These are phyloP conservation scores for Aspergillus sclerotiicarbonarius DNA, from an alignment of 495 filamentous ascomycete genomes.

Conservation along the genomic window DNA sequence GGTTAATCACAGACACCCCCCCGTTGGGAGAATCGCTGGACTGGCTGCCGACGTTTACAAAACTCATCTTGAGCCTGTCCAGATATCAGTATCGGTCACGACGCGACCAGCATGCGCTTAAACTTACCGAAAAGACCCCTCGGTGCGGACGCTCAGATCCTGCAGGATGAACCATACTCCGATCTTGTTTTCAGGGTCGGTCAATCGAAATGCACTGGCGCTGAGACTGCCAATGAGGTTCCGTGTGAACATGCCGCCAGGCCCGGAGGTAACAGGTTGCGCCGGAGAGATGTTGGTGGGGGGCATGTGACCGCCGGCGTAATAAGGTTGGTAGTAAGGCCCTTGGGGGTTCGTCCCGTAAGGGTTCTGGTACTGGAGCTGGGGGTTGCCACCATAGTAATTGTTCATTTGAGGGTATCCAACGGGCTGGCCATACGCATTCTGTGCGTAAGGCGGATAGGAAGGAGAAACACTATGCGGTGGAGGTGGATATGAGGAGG, in stretches of 20 bases:
- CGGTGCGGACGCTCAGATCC: constrained; percentile 90
- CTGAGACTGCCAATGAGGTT: constrained; percentile 93
- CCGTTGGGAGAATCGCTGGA: constrained; percentile 35
- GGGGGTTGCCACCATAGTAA: constrained; percentile 40
- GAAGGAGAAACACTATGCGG: constrained; percentile 42
- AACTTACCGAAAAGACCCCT: constrained; percentile 82
- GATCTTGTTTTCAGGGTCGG: constrained; percentile 76
- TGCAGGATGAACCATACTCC: constrained; percentile 98
- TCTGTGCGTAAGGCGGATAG: constrained; percentile 36
- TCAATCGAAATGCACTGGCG: constrained; percentile 84
- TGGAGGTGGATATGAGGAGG: constrained; percentile 70
- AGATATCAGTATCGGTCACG: not conserved
- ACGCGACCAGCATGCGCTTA: not conserved
- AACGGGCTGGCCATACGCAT: constrained; percentile 38
- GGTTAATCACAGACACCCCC: constrained; percentile 59
- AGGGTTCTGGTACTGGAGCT: constrained; percentile 39
- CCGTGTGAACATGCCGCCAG: constrained; percentile 89
- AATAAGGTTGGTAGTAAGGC: constrained; percentile 42
- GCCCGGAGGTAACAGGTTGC: constrained; percentile 46
- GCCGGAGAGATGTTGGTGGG: constrained; percentile 39
- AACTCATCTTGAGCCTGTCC: constrained; percentile 67
- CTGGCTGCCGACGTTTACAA: constrained; percentile 73
- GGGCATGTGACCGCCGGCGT: constrained; percentile 34
- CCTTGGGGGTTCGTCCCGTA: constrained; percentile 42
- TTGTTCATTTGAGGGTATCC: constrained; percentile 41